Percentiles rank a stretch among this genome's conserved stretches.
These are phyloP conservation scores for Epichloe baconii DNA, from an alignment of 2,329 filamentous ascomycete genomes.

Conservation along the genomic window DNA sequence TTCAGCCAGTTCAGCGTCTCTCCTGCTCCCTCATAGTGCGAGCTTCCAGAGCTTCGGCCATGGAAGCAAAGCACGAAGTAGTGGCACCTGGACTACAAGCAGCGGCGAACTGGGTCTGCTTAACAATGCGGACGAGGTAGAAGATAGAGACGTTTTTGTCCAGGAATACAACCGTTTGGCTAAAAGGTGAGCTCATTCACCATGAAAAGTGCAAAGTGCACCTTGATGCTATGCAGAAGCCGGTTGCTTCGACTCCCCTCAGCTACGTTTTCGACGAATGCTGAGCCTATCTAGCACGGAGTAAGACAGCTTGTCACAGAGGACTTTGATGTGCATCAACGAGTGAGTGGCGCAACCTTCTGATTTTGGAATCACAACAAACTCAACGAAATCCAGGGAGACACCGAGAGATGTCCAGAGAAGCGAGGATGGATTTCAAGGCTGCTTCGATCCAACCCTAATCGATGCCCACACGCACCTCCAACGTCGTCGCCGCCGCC, in stretches of 20 bases:
- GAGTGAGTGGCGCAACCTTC: conserved; percentile 16
- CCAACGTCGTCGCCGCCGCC: conserved; percentile 2
- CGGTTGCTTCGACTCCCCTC: not conserved
- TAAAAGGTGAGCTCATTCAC: conserved; percentile 30
- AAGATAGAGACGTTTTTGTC: conserved; percentile 35
- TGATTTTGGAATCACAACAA: not conserved
- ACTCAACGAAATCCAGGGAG: conserved; percentile 10
- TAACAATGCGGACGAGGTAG: conserved; percentile 35
- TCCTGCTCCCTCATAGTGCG: conserved; percentile 14
- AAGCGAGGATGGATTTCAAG: conserved; percentile 26
- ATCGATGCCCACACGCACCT: conserved; percentile 6
- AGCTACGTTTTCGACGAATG: not conserved
- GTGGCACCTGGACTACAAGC: conserved; percentile 45
- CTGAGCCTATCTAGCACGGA: conserved; percentile 31
- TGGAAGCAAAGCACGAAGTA: conserved; percentile 23
- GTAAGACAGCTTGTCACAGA: conserved; percentile 29
- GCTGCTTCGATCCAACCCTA: conserved; percentile 17
- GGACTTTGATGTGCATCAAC: conserved; percentile 19
- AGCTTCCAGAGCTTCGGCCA: conserved; percentile 13
- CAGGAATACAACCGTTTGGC: conserved; percentile 49
- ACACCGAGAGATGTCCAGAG: conserved; percentile 11
- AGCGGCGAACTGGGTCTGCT: conserved; percentile 35
- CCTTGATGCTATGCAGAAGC: not conserved
- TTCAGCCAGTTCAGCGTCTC: conserved; percentile 15
- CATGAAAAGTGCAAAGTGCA: not conserved